Evolutionary conservation across 768 basidiomycete genomes (phyloP), one percentile per base, ranked within the genome.

Genomic region (Collybiopsis confluens): DNA sequence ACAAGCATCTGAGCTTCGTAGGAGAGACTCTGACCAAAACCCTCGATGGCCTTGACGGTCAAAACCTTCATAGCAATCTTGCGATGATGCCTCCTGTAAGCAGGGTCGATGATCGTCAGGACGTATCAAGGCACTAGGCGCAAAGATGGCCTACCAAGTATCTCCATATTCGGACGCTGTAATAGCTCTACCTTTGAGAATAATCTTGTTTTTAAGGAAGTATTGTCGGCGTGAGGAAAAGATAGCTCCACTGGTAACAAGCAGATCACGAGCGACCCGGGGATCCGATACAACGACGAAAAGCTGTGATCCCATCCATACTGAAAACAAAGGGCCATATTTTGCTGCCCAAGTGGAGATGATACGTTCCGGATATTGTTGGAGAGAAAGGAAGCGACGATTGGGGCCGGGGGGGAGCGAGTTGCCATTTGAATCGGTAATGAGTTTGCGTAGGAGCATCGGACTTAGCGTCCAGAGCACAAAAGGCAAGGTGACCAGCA

Each of bases 221-320:
- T 65, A 68, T 10, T 57, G 54, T 36, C 68, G 64, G 9, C 71
- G 64, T 4, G 59, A 54, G 3, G 71, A 73, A 54, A 72, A 73
- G 7, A 61, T 62, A 0, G 67, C 62, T 20, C 72, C 72, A 35
- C 71, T 62, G 8, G 61, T 59, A 2, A 74, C 68, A 1, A 73
- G 54, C 2, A 74, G 63, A 47, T 74, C 72, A 4, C 59, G 59
- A n/a, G 64, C 71, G 26, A 70, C 50, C 2, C 59, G 45, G 16
- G 72, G 67, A 55, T 72, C 71, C 40, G 66, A 67, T 6, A 73
- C 52, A 27, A 70, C 65, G 24, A 73, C 64, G 40, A 72, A 70
- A 16, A 73, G 65, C 44, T 73, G 70, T 37, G 57, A 65, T 3
- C 72, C 72, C 62, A 73, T 65, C 67, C 70, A 71, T 13, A 74